Percentiles rank a stretch among this genome's conserved stretches.
phyloP scores from a whole-genome alignment of 345 rosid genomes.

The Tarenaya hassleriana region DNA sequence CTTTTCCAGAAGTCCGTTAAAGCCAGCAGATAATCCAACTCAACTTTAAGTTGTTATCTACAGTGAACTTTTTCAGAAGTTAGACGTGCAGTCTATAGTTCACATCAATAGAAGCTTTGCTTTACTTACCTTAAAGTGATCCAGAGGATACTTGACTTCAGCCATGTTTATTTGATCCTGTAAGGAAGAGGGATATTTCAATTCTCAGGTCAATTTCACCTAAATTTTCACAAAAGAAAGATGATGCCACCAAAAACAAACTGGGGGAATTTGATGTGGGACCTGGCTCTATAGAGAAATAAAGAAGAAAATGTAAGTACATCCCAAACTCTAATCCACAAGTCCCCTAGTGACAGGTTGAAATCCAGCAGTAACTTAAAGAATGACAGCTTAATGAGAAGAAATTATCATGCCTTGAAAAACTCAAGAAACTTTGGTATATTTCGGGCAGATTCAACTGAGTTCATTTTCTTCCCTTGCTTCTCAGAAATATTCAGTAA shows the following conservation, averaged over 20 bases:
- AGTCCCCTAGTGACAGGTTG: not conserved
- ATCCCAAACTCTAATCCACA: too few relatives aligned
- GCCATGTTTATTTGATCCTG: slow-evolving; percentile 91
- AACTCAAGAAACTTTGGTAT: slow-evolving; percentile 63
- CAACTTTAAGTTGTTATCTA: too few relatives aligned
- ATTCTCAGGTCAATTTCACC: not conserved
- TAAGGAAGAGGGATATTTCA: slow-evolving; percentile 20
- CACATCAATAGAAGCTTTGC: slow-evolving; percentile 1
- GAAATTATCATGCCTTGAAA: slow-evolving; percentile 49
- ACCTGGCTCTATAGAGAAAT: not conserved
- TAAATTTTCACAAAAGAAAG: not conserved
- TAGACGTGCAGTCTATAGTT: slow-evolving; percentile 12
- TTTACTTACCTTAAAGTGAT: slow-evolving; percentile 67
- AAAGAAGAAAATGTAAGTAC: not conserved
- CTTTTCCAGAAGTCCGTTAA: too few relatives aligned
- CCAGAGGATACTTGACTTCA: slow-evolving; percentile 80
- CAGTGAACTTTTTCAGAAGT: too few relatives aligned
- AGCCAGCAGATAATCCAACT: too few relatives aligned
- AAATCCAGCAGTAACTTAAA: not conserved
- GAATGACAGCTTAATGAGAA: not conserved
- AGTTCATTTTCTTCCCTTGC: slow-evolving; percentile 80
- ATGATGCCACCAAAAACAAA: not conserved
- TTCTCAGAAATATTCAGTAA: slow-evolving; percentile 73
- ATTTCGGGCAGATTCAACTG: slow-evolving; percentile 70
- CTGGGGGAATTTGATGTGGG: not conserved